Evolutionary conservation across 2,329 filamentous ascomycete species (phyloP).

Genomic region (Colletotrichum lindemuthianum): DNA sequence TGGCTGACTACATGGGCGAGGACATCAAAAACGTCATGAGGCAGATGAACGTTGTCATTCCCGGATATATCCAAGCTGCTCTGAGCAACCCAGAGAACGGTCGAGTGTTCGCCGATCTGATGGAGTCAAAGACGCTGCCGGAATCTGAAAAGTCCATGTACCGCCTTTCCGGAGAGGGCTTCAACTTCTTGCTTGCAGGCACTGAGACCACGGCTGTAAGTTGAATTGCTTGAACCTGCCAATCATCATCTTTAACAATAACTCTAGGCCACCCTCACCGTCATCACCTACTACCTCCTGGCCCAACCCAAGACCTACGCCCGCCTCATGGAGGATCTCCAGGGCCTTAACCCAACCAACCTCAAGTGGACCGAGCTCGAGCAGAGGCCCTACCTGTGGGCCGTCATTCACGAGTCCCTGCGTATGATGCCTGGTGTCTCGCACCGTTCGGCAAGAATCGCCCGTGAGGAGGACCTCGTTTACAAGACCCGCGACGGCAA

Average conservation of each 20-base stretch:
- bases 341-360: slow-evolving; percentile 38
- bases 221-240: not conserved
- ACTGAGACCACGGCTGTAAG: slow-evolving; percentile 57
- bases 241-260: not conserved
- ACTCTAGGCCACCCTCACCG: slow-evolving; percentile 40
- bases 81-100: slow-evolving; percentile 39
- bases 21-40: slow-evolving; percentile 41
- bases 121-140: slow-evolving; percentile 38
- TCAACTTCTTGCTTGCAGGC: slow-evolving; percentile 61
- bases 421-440: slow-evolving; percentile 39
- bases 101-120: slow-evolving; percentile 42
- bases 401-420: slow-evolving; percentile 40
- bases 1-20: slow-evolving; percentile 40
- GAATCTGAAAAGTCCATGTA: slow-evolving; percentile 33
- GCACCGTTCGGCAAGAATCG: slow-evolving; percentile 35
- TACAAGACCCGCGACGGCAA: slow-evolving; percentile 38
- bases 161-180: slow-evolving; percentile 29
- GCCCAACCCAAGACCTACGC: slow-evolving; percentile 38
- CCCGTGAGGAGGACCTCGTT: slow-evolving; percentile 38
- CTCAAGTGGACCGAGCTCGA: slow-evolving; percentile 47
- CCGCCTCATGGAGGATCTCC: slow-evolving; percentile 42
- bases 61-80: slow-evolving; percentile 39
- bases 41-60: slow-evolving; percentile 41
- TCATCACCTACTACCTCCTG: slow-evolving; percentile 44
- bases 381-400: slow-evolving; percentile 49